These are phyloP conservation scores for Panicum virgatum DNA, from an alignment of 202 grass and related monocot species.

Conservation along the genomic window DNA sequence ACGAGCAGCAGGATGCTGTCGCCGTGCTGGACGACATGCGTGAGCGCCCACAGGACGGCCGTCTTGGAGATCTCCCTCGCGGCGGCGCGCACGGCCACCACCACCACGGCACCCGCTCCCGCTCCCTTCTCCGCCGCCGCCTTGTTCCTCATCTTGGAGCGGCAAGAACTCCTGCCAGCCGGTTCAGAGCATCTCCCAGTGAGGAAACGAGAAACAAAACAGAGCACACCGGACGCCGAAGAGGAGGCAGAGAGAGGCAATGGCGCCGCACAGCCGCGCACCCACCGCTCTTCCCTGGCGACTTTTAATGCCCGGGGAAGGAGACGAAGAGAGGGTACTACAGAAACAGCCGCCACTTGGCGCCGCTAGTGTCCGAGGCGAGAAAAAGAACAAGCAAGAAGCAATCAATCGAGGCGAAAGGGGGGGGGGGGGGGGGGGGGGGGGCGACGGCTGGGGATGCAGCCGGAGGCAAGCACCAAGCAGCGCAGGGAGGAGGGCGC, in stretches of 20 bases:
- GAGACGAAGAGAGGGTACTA: not conserved
- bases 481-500: not conserved
- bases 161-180: not conserved
- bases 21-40: slow-evolving; percentile 83
- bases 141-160: slow-evolving; percentile 18
- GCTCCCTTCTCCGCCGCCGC: slow-evolving; percentile 21
- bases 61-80: slow-evolving; percentile 72
- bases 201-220: not conserved
- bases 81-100: slow-evolving; percentile 71
- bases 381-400: slow-evolving; percentile 3
- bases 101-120: slow-evolving; percentile 44
- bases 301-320: slow-evolving; percentile 13
- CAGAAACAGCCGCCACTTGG: not conserved
- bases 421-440: not conserved
- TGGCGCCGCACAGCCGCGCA: not conserved
- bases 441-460: not conserved
- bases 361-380: not conserved
- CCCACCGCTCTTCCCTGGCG: slow-evolving; percentile 1
- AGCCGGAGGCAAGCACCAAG: not conserved
- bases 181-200: not conserved
- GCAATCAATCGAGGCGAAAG: slow-evolving; percentile 1
- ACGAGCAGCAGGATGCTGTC: slow-evolving; percentile 76
- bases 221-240: not conserved
- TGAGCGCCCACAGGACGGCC: slow-evolving; percentile 82
- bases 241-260: not conserved